phyloP scores from a whole-genome alignment of 768 basidiomycete genomes.

The Pleurotus pulmonarius region DNA sequence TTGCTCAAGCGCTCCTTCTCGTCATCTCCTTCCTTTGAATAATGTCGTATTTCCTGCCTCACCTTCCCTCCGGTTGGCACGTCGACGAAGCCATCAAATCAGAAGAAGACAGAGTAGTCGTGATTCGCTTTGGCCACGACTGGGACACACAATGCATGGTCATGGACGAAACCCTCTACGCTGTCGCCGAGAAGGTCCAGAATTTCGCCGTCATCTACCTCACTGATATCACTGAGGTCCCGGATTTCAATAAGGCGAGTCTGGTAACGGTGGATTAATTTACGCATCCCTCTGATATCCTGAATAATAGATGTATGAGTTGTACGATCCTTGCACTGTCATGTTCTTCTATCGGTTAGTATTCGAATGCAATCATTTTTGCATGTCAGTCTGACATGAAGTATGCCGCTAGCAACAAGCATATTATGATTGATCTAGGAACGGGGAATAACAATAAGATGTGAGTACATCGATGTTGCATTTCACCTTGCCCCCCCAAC shows the following conservation, averaged over 20 bases:
- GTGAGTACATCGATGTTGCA: slow-evolving; percentile 40
- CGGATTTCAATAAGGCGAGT: slow-evolving; percentile 95
- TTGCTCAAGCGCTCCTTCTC: not conserved
- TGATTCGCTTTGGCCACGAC: slow-evolving; percentile 93
- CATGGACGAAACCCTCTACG: slow-evolving; percentile 96
- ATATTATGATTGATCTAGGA: slow-evolving; percentile 99
- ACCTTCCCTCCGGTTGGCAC: slow-evolving; percentile 93
- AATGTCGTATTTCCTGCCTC: slow-evolving; percentile 90
- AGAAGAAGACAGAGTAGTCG: slow-evolving; percentile 94
- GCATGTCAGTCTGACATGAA: not conserved
- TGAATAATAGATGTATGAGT: slow-evolving; percentile 85
- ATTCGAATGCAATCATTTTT: not conserved
- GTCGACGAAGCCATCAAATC: slow-evolving; percentile 99
- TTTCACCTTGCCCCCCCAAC: slow-evolving; percentile 1
- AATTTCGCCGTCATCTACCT: slow-evolving; percentile 98
- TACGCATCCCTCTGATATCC: not conserved
- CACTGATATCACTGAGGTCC: slow-evolving; percentile 92
- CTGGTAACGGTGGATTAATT: not conserved
- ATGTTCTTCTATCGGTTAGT: slow-evolving; percentile 97
- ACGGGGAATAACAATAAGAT: slow-evolving; percentile 99
- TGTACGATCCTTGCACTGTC: slow-evolving; percentile 95
- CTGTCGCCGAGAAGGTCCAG: slow-evolving; percentile 93
- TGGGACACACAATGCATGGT: slow-evolving; percentile 96
- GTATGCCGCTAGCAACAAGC: slow-evolving; percentile 71
- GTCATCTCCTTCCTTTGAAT: not conserved